A percentile compares a stretch with the other conserved stretches of the same genome.
These are phyloP conservation scores for Pseudogymnoascus sp. DNA, from an alignment of 2,329 filamentous ascomycete genomes.

Conservation along the genomic window DNA sequence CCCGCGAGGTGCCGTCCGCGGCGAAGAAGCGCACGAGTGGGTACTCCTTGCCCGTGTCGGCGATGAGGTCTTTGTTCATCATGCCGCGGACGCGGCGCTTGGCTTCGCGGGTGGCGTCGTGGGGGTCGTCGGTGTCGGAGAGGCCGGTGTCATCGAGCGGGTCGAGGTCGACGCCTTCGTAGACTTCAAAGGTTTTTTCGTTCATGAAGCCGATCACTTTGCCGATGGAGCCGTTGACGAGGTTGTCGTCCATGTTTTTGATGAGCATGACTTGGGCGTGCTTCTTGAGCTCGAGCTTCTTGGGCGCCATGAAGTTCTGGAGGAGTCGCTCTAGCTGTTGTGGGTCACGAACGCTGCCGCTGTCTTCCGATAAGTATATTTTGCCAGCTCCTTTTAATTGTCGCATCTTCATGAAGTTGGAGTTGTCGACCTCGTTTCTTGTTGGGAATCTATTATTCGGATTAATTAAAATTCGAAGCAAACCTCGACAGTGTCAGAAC, in stretches of 20 bases:
- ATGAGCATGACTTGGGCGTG: constrained; percentile 99
- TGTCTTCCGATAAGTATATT: constrained; percentile 66
- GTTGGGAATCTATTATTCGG: constrained; percentile 62
- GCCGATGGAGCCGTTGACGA: constrained; percentile 91
- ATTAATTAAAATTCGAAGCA: constrained; percentile 19
- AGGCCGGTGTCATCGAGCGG: constrained; percentile 37
- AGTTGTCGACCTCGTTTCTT: constrained; percentile 76
- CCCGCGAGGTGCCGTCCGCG: constrained; percentile 65
- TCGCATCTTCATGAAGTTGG: constrained; percentile 67
- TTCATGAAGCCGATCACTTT: constrained; percentile 77
- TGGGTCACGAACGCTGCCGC: constrained; percentile 58
- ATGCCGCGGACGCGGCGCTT: constrained; percentile 35
- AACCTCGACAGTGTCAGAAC: constrained; percentile 18
- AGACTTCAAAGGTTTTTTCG: constrained; percentile 51
- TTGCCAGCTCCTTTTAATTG: constrained; percentile 60
- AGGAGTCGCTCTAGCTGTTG: constrained; percentile 67
- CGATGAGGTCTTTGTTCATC: constrained; percentile 38
- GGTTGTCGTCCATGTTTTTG: constrained; percentile 90
- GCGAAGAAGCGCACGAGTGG: constrained; percentile 80
- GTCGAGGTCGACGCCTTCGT: constrained; percentile 46
- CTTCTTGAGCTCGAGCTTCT: constrained; percentile 70
- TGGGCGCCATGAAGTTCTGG: constrained; percentile 87
- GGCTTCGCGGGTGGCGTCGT: constrained; percentile 33
- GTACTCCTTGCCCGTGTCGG: constrained; percentile 50
- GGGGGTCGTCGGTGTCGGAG: constrained; percentile 36